phyloP scores from a whole-genome alignment of 139 green algal species.

The Zygnema cylindricum region DNA sequence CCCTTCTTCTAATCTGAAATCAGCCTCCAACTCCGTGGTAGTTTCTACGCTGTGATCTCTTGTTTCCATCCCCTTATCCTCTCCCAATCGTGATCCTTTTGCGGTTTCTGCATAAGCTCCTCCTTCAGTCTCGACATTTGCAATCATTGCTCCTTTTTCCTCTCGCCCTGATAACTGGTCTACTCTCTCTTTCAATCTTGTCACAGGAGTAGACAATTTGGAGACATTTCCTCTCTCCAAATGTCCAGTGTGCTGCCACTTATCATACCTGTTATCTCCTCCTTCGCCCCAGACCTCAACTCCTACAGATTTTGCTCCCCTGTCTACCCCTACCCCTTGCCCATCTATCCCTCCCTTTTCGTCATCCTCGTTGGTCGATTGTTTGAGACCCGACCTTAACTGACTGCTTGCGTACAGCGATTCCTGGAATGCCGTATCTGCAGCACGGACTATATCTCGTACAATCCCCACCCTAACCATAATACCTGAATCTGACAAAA shows the following conservation, averaged over 20 bases:
- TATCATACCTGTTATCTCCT: too few relatives aligned
- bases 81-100: background rate
- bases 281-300: background rate
- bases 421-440: background rate
- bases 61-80: background rate
- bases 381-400: too few relatives aligned
- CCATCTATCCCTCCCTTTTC: background rate
- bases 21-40: background rate
- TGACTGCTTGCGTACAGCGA: background rate
- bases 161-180: background rate
- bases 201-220: background rate
- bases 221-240: background rate
- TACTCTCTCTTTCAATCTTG: background rate
- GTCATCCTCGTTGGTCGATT: background rate
- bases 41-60: background rate
- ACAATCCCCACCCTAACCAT: conserved; percentile 4
- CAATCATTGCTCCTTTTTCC: background rate
- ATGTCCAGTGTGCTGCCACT: background rate
- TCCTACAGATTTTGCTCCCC: background rate
- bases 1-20: background rate
- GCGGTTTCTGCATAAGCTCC: background rate
- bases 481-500: conserved; percentile 1
- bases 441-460: background rate
- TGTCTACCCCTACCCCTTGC: background rate
- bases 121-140: background rate